Conservation (phyloP, 345 rosid species). For the Salix dunnii region DNA sequence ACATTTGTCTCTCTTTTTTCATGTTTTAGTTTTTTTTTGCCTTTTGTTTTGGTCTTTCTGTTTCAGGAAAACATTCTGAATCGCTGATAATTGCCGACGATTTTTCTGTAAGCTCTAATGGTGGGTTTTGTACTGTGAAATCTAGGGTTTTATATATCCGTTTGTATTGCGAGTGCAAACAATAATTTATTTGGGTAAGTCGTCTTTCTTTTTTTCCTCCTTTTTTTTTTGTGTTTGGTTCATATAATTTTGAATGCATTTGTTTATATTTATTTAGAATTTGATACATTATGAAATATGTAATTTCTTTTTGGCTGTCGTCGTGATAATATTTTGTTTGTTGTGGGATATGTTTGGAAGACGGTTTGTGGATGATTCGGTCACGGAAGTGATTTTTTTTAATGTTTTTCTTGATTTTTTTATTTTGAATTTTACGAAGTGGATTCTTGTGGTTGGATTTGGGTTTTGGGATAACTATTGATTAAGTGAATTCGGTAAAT, state of each 20-base stretch:
- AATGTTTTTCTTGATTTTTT: too few relatives aligned
- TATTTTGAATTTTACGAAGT: background rate
- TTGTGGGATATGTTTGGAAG: background rate
- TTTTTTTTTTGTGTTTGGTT: background rate
- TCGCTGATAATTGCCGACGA: background rate
- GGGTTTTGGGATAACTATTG: background rate
- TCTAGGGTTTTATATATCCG: slow-evolving; percentile 36
- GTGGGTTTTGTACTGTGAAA: slow-evolving; percentile 36
- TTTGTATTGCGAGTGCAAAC: slow-evolving; percentile 1
- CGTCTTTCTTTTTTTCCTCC: background rate
- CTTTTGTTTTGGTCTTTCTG: slow-evolving; percentile 18
- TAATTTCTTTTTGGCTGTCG: background rate
- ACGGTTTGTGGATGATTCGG: background rate
- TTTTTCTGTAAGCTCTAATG: slow-evolving; percentile 22
- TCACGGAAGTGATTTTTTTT: background rate
- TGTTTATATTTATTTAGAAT: background rate
- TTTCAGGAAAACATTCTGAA: background rate
- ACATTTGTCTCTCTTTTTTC: slow-evolving; percentile 10
- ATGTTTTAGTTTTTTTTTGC: slow-evolving; percentile 2
- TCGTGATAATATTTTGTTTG: background rate
- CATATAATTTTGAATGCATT: background rate
- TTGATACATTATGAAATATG: background rate
- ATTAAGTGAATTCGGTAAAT: background rate
- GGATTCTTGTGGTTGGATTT: background rate
- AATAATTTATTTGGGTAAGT: slow-evolving; percentile 1